A percentile compares a stretch with the other conserved stretches of the same genome.
phyloP scores from a whole-genome alignment of 441 rosid species.

The Flueggea neowawraea region DNA sequence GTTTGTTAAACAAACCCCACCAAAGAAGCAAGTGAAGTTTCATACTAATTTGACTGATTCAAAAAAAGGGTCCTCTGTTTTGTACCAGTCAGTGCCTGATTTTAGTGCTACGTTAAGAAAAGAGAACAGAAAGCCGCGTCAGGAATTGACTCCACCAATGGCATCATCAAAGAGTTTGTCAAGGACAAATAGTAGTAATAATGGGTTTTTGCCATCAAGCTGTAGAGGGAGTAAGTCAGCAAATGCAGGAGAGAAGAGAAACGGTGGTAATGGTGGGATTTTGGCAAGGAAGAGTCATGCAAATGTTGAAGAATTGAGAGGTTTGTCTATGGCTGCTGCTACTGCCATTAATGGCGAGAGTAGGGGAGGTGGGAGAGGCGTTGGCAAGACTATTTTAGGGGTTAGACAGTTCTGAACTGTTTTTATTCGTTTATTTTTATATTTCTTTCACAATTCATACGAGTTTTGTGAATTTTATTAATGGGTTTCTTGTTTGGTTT shows the following conservation, averaged over 20 bases:
- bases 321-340: constrained; percentile 51
- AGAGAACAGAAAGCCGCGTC: constrained; percentile 58
- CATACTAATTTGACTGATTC: constrained; percentile 20
- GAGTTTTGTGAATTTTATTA: not conserved
- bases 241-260: constrained; percentile 61
- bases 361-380: constrained; percentile 16
- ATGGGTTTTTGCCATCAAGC: constrained; percentile 18
- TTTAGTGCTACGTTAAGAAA: constrained; percentile 62
- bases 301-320: constrained; percentile 55
- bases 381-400: too few species aligned
- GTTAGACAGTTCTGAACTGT: not conserved
- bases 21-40: constrained; percentile 68
- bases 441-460: not conserved
- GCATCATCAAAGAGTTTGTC: constrained; percentile 17
- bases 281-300: constrained; percentile 73
- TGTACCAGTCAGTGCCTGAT: constrained; percentile 82
- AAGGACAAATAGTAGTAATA: constrained; percentile 29
- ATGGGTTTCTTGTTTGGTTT: too few species aligned
- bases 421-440: not conserved
- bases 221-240: constrained; percentile 72
- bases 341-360: constrained; percentile 50
- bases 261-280: constrained; percentile 23
- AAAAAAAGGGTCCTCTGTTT: constrained; percentile 37
- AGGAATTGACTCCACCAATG: constrained; percentile 51
- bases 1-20: constrained; percentile 27